Evolutionary conservation across 2,329 filamentous ascomycete species (phyloP).

Genomic region (Rutstroemia sp.): DNA sequence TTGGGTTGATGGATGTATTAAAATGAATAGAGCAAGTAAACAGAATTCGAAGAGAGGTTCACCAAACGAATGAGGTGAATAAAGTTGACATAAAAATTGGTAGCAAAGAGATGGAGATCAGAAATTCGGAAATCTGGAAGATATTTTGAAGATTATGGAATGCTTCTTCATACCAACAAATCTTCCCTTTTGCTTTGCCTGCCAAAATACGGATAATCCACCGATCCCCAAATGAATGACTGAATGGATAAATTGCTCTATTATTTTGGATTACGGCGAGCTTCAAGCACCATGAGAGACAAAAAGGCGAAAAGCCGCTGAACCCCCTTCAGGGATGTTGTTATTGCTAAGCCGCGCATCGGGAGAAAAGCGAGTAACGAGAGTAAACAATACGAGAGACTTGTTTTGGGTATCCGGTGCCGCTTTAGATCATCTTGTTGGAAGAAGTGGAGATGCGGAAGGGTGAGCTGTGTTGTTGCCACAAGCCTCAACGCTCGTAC

Average conservation of each 20-base stretch:
- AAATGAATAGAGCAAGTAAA: constrained; percentile 1
- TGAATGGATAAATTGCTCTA: not conserved
- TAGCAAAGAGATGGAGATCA: not conserved
- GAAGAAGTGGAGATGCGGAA: too few relatives aligned
- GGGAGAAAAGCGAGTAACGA: too few relatives aligned
- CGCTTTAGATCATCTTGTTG: too few relatives aligned
- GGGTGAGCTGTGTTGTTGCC: too few relatives aligned
- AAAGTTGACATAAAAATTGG: constrained; percentile 4
- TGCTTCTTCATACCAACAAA: constrained; percentile 7
- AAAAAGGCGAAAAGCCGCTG: too few relatives aligned
- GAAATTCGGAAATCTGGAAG: not conserved
- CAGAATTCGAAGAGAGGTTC: not conserved
- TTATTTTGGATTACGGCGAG: not conserved
- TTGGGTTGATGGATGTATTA: not conserved
- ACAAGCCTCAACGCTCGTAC: too few relatives aligned
- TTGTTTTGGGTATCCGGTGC: too few relatives aligned
- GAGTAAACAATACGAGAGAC: too few relatives aligned
- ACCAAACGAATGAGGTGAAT: constrained; percentile 49
- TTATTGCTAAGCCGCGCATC: not conserved
- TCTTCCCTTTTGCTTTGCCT: not conserved
- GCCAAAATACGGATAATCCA: not conserved
- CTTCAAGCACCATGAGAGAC: not conserved
- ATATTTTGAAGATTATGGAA: constrained; percentile 1
- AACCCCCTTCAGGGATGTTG: too few relatives aligned
- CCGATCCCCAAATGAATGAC: not conserved